Percentiles rank a stretch among this genome's conserved stretches.
Evolutionary conservation across 1,139 yeast genomes (phyloP).

Genomic region (Hanseniaspora uvarum): DNA sequence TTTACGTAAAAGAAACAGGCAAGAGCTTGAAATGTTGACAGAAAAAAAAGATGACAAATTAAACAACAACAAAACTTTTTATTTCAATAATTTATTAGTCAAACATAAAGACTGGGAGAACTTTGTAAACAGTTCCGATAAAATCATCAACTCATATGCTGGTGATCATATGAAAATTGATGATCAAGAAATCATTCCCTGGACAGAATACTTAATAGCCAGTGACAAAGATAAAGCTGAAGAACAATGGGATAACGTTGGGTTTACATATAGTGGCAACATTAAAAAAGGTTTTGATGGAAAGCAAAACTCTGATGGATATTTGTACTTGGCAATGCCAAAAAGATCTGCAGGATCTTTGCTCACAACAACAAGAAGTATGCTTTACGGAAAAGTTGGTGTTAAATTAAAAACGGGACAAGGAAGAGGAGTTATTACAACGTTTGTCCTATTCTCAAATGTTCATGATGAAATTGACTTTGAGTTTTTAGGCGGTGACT

Average conservation of each 20-base stretch:
- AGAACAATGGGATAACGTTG: slow-evolving; percentile 24
- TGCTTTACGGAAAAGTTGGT: slow-evolving; percentile 28
- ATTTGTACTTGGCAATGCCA: slow-evolving; percentile 28
- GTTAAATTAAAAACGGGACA: slow-evolving; percentile 28
- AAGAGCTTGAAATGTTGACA: background rate
- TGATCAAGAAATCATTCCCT: slow-evolving; percentile 6
- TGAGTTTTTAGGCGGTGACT: slow-evolving; percentile 71
- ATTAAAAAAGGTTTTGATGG: slow-evolving; percentile 19
- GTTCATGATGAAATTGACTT: slow-evolving; percentile 87
- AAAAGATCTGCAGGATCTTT: slow-evolving; percentile 28
- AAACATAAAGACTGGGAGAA: background rate
- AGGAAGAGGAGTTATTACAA: slow-evolving; percentile 64
- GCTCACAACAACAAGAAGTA: slow-evolving; percentile 26
- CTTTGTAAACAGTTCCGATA: background rate
- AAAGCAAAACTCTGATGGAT: slow-evolving; percentile 18
- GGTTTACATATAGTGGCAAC: slow-evolving; percentile 29
- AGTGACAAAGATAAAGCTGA: slow-evolving; percentile 20
- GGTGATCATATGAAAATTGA: slow-evolving; percentile 3
- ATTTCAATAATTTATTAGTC: background rate
- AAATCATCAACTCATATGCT: background rate
- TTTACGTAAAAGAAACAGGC: background rate
- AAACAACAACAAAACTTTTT: background rate
- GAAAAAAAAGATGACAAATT: no score
- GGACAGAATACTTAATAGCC: slow-evolving; percentile 24
- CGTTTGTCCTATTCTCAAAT: slow-evolving; percentile 72